Evolutionary conservation across 768 basidiomycete genomes (phyloP), one percentile per base, ranked within the genome.

Genomic region (Mycena epipterygia): DNA sequence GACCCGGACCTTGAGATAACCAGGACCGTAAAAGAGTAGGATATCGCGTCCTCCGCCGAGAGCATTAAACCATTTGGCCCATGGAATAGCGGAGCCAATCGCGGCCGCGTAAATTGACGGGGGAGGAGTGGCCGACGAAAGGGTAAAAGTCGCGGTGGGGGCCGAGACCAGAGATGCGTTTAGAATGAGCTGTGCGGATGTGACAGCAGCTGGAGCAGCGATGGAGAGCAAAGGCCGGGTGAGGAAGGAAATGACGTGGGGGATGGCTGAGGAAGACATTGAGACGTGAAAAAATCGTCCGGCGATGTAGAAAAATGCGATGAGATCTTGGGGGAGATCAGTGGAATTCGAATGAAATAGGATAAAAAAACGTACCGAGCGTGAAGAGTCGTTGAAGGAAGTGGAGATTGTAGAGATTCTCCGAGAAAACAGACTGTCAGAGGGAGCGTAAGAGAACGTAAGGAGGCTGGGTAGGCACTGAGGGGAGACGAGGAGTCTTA

Each of bases 221-320:
- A 32, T 30, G 27, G 56, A 7, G 23, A 62, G 21, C 33, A 74
- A 37, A 39, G 73, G 69, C 51, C 62, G 51, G 35, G 73, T 74
- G 51, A 74, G 69, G 73, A 63, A 74, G 30, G 62, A 35, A 39
- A 74, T 62, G 46, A 71, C 60, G 46, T 68, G 73, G 63, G 69
- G 56, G 41, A 74, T 46, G 66, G 73, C 51, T 23, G 67, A 62
- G 27, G 72, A 55, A 39, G 72, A 70, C 68, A 73, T 70, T 39
- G 41, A 5, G 14, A 23, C 44, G 30, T 44, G 19, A 51, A 51
- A 33, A 37, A 42, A 67, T 68, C 61, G 68, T 23, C 67, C 46
- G 35, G 67, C 60, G 64, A 64, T 53, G 33, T 14, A 3, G 35
- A 64, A 53, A 65, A 32, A 30, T 53, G 9, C 11, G 30, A 53